These are phyloP conservation scores for Ophiostoma australiae DNA, from an alignment of 2,329 filamentous ascomycete genomes.

Conservation along the genomic window DNA sequence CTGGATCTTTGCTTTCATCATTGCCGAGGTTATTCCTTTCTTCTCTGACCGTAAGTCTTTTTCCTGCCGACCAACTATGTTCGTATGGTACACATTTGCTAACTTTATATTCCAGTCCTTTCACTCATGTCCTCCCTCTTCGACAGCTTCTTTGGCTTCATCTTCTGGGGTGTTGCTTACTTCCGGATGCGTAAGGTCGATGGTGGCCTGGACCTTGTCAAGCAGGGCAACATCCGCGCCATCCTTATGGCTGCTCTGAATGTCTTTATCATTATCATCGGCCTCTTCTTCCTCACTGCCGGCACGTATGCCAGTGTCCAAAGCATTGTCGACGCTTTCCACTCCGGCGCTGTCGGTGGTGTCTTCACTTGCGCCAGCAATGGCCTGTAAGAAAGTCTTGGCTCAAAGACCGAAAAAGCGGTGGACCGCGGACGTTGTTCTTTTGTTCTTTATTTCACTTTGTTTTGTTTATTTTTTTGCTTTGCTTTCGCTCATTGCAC, in stretches of 20 bases:
- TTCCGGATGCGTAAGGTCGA: constrained; percentile 69
- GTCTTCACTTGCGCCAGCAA: constrained; percentile 72
- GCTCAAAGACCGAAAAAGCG: neutral
- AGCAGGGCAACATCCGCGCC: constrained; percentile 48
- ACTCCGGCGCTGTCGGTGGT: constrained; percentile 57
- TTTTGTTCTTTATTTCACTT: neutral
- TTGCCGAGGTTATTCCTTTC: constrained; percentile 89
- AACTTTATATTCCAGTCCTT: constrained; percentile 41
- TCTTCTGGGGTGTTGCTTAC: constrained; percentile 85
- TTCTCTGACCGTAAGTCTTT: constrained; percentile 65
- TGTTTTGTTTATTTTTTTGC: constrained; percentile 10
- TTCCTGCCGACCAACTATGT: constrained; percentile 30
- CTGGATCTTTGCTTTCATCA: constrained; percentile 88
- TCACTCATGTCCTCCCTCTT: constrained; percentile 82
- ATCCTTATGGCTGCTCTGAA: constrained; percentile 61
- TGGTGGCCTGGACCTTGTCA: constrained; percentile 49
- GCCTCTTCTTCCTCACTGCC: constrained; percentile 72
- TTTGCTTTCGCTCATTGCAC: neutral
- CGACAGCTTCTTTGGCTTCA: constrained; percentile 91
- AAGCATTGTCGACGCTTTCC: constrained; percentile 69
- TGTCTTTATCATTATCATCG: constrained; percentile 64
- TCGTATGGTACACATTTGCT: neutral
- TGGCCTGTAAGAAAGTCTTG: constrained; percentile 45
- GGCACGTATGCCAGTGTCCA: constrained; percentile 78
- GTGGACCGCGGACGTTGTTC: neutral